These are phyloP conservation scores for Basidiobolus meristosporus DNA, from an alignment of 371 early-diverging fungal genomes.

Conservation along the genomic window DNA sequence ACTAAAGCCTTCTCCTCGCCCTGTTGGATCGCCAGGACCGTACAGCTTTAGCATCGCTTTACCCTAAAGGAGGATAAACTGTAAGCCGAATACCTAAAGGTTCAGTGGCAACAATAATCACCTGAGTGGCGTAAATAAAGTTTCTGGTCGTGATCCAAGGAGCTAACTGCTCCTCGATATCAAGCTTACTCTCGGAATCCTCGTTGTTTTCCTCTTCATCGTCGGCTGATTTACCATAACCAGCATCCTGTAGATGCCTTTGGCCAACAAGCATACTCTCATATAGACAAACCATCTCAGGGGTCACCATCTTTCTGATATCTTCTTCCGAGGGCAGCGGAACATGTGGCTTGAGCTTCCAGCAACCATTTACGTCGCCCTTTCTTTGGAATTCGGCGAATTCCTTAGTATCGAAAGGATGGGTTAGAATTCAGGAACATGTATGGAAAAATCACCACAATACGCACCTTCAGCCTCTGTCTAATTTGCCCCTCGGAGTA, in stretches of 20 bases:
- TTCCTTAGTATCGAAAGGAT: slow-evolving; percentile 26
- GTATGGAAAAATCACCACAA: too few relatives aligned
- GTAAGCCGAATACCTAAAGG: not conserved
- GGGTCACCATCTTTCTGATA: slow-evolving; percentile 86
- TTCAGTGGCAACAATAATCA: slow-evolving; percentile 2
- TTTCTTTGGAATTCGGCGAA: slow-evolving; percentile 87
- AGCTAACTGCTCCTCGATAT: slow-evolving; percentile 86
- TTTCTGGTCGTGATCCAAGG: slow-evolving; percentile 96
- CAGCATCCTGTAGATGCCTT: slow-evolving; percentile 85
- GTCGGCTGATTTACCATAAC: slow-evolving; percentile 52
- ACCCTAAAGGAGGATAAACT: slow-evolving; percentile 15
- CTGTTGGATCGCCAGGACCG: slow-evolving; percentile 95
- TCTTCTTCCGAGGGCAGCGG: slow-evolving; percentile 86
- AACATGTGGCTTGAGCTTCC: slow-evolving; percentile 76
- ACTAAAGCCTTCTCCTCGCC: slow-evolving; percentile 95
- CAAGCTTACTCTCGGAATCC: slow-evolving; percentile 41
- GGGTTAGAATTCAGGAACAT: not conserved
- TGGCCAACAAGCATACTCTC: slow-evolving; percentile 96
- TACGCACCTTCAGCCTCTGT: slow-evolving; percentile 48
- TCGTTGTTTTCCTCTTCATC: slow-evolving; percentile 40
- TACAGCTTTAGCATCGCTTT: slow-evolving; percentile 87
- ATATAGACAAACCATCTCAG: slow-evolving; percentile 94
- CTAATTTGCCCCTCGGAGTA: slow-evolving; percentile 70
- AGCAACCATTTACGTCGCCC: slow-evolving; percentile 82
- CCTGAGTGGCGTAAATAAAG: slow-evolving; percentile 76